Evolutionary conservation across 2,329 filamentous ascomycete genomes (phyloP).

Genomic region (Periconia macrospinosa): DNA sequence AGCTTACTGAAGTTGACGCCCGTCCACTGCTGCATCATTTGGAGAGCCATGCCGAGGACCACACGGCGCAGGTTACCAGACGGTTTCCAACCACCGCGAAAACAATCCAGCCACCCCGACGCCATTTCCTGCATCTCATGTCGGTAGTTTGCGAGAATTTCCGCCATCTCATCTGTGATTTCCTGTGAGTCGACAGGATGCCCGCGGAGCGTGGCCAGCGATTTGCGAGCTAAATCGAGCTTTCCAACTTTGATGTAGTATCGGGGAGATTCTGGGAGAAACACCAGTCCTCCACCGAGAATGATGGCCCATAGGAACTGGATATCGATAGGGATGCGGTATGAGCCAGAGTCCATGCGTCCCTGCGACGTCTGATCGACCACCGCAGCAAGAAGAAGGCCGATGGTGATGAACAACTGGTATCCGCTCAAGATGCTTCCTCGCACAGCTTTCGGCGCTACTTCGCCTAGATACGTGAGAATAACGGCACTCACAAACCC

Average conservation of each 20-base stretch:
- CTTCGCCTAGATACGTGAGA: conserved; percentile 82
- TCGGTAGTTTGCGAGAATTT: conserved; percentile 87
- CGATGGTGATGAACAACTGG: conserved; percentile 82
- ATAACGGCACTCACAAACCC: conserved; percentile 45
- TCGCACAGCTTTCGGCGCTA: conserved; percentile 70
- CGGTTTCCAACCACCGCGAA: conserved; percentile 57
- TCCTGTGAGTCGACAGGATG: conserved; percentile 73
- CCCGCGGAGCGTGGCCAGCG: conserved; percentile 71
- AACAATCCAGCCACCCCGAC: conserved; percentile 69
- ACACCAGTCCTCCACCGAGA: conserved; percentile 69
- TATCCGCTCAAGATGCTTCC: conserved; percentile 80
- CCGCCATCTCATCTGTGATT: conserved; percentile 76
- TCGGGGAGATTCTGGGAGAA: conserved; percentile 83
- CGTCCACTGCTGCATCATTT: conserved; percentile 59
- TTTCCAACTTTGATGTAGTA: conserved; percentile 81
- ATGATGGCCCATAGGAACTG: conserved; percentile 82
- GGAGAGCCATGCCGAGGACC: conserved; percentile 50
- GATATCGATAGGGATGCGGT: conserved; percentile 75
- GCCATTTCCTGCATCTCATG: conserved; percentile 64
- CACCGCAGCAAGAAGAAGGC: conserved; percentile 72
- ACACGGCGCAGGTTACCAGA: conserved; percentile 55
- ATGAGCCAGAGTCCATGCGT: conserved; percentile 64
- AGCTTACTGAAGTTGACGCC: conserved; percentile 75
- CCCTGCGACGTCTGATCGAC: conserved; percentile 73
- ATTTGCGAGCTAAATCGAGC: conserved; percentile 63